phyloP scores from a whole-genome alignment of 768 basidiomycete species.

The Cantharellus anzutake region DNA sequence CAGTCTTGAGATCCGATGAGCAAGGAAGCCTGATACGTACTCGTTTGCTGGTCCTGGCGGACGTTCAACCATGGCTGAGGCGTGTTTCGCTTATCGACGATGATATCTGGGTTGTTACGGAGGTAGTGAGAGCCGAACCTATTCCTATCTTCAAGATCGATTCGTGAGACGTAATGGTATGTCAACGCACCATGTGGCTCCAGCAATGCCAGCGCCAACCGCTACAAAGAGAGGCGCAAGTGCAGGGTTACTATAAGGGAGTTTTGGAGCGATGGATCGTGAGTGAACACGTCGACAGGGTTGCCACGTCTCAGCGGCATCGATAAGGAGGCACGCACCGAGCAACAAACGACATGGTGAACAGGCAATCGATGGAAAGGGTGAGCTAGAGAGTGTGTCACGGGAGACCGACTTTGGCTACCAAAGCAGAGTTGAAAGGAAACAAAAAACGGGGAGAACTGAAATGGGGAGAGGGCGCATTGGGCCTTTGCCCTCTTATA shows the following conservation, averaged over 20 bases:
- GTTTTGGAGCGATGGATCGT: not conserved
- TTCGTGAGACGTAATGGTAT: not conserved
- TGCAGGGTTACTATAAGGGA: slow-evolving; percentile 6
- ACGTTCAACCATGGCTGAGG: slow-evolving; percentile 9
- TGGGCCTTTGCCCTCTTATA: too few relatives aligned
- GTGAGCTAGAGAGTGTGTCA: not conserved
- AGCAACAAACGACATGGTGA: not conserved
- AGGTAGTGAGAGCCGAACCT: slow-evolving; percentile 3
- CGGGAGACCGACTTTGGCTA: not conserved
- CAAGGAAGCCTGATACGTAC: not conserved
- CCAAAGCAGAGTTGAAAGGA: not conserved
- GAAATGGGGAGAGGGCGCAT: too few relatives aligned
- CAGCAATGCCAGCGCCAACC: slow-evolving; percentile 5
- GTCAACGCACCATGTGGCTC: slow-evolving; percentile 1
- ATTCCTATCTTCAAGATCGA: too few relatives aligned
- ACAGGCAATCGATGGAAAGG: not conserved
- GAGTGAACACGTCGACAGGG: too few relatives aligned
- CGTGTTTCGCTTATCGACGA: slow-evolving; percentile 6
- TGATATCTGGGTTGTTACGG: slow-evolving; percentile 4
- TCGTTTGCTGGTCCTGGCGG: slow-evolving; percentile 10
- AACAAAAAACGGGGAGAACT: too few relatives aligned
- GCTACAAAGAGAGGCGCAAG: slow-evolving; percentile 9
- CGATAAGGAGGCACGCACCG: not conserved
- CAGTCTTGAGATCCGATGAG: not conserved
- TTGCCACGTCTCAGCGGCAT: too few relatives aligned